These are phyloP conservation scores for Eleusine coracana DNA, from an alignment of 176 grass and related monocot genomes.

Conservation along the genomic window DNA sequence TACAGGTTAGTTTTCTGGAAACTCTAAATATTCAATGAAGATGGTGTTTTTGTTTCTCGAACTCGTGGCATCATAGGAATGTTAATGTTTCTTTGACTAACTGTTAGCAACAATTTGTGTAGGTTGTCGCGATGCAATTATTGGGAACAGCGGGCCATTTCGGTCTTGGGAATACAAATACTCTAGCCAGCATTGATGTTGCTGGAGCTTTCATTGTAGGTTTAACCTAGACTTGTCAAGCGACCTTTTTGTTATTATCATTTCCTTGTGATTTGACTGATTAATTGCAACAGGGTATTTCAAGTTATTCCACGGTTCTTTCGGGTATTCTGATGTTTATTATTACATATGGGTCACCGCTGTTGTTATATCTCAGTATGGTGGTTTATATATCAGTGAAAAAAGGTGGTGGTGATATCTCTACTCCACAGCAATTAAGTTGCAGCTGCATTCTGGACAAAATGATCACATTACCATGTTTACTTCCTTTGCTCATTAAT, in stretches of 20 bases:
- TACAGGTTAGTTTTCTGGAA: conserved; percentile 66
- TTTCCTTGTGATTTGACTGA: conserved; percentile 35
- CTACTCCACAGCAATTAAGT: conserved; percentile 34
- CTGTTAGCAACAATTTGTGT: neutral
- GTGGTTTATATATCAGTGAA: conserved; percentile 62
- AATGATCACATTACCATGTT: conserved; percentile 63
- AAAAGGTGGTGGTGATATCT: conserved; percentile 42
- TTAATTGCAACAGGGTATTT: conserved; percentile 69
- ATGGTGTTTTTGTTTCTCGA: conserved; percentile 16
- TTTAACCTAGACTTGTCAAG: conserved; percentile 24
- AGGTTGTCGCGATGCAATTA: conserved; percentile 79
- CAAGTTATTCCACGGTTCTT: conserved; percentile 76
- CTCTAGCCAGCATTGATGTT: conserved; percentile 88
- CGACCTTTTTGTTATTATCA: neutral
- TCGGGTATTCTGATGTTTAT: conserved; percentile 86
- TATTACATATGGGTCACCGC: conserved; percentile 80
- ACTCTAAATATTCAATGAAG: neutral
- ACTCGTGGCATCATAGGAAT: conserved; percentile 21
- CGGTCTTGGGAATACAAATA: conserved; percentile 95
- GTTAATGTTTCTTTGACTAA: conserved; percentile 32
- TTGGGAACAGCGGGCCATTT: conserved; percentile 81
- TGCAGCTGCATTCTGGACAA: conserved; percentile 44
- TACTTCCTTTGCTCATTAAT: conserved; percentile 79
- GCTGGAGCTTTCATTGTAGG: conserved; percentile 94
- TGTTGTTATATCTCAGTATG: conserved; percentile 69